These are phyloP conservation scores for Xerocomellus amylosporus DNA, from an alignment of 768 basidiomycete species.

Conservation along the genomic window DNA sequence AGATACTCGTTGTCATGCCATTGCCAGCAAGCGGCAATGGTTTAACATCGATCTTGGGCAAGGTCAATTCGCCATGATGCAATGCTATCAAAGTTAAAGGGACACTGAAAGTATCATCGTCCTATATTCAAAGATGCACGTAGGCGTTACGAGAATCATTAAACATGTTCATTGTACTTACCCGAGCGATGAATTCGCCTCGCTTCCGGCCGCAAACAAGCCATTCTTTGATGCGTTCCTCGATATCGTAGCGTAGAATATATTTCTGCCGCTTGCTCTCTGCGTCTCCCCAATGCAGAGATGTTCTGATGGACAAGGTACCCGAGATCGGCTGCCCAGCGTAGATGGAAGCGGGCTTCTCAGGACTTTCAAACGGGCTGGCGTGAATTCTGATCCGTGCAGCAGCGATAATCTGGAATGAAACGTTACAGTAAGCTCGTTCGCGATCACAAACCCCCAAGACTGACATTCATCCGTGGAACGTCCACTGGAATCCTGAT, in stretches of 20 bases:
- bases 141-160: neutral
- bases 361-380: constrained; percentile 39
- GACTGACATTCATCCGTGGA: constrained; percentile 73
- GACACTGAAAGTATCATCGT: constrained; percentile 55
- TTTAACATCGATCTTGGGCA: constrained; percentile 71
- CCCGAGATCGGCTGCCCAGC: constrained; percentile 87
- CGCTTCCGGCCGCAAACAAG: constrained; percentile 85
- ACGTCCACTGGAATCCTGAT: constrained; percentile 84
- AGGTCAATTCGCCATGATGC: constrained; percentile 72
- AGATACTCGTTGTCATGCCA: constrained; percentile 53
- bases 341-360: constrained; percentile 49
- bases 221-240: constrained; percentile 83
- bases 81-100: constrained; percentile 82
- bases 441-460: neutral
- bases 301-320: constrained; percentile 61
- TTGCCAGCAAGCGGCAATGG: constrained; percentile 54
- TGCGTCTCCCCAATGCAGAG: constrained; percentile 72
- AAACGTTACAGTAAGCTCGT: constrained; percentile 3
- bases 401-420: constrained; percentile 61
- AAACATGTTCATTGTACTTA: constrained; percentile 32
- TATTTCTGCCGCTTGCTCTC: constrained; percentile 44
- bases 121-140: constrained; percentile 39
- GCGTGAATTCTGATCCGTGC: constrained; percentile 49
- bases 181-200: constrained; percentile 76
- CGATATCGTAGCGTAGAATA: constrained; percentile 74